Base-by-base conservation (phyloP, 192 early-diverging fungal genomes). In the Backusella mclennaniae region DNA sequence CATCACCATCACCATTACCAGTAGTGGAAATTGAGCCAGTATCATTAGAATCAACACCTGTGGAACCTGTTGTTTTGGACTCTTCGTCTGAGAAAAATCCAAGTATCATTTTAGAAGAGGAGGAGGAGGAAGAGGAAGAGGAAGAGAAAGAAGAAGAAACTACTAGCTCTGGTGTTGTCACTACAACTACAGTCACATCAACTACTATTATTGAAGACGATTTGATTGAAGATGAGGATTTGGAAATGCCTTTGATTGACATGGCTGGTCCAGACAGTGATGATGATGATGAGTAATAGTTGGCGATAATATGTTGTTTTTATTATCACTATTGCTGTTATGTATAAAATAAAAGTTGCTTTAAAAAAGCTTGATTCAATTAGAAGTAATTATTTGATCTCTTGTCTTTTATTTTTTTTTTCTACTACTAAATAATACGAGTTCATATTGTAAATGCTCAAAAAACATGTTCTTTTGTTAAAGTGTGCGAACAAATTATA, bases 211-310 rank as follows among this genome's bases (percentile, higher is more conserved):
- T 29, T 39, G 67, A 11, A 3, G 19, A 35, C 3, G 33, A 38
- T n/a, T 33, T 35, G 9, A 35, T 59, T 56, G 69, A 63, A 6
- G 73, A 75, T 42, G 80, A 78, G 12, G 80, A 82, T 17, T 42
- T 78, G 59, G 80, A 70, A 33, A 77, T 77, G 46, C 79, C 79
- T 21, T 70, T 77, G 0, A 81, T 81, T 14, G 80, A 77, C 39
- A 66, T 82, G 80, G 73, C 66, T 68, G 80, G 80, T 1, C 80
- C 80, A 42, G 80, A 82, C 21, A 73, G 66, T 29, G 80, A 82
- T 56, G 76, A 75, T n/a, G 80, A 82, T n/a, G 80, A 82, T 11
- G 46, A 75, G 8, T 66, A 67, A 42, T 36, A 38, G 41, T 39
- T 36, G n/a, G 39, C 21, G 36, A 68, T 44, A 11, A 1, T 23